Evolutionary conservation across 2,329 filamentous ascomycete species (phyloP), one percentile per base, ranked within the genome.

Genomic region (Scleromitrula shiraiana): DNA sequence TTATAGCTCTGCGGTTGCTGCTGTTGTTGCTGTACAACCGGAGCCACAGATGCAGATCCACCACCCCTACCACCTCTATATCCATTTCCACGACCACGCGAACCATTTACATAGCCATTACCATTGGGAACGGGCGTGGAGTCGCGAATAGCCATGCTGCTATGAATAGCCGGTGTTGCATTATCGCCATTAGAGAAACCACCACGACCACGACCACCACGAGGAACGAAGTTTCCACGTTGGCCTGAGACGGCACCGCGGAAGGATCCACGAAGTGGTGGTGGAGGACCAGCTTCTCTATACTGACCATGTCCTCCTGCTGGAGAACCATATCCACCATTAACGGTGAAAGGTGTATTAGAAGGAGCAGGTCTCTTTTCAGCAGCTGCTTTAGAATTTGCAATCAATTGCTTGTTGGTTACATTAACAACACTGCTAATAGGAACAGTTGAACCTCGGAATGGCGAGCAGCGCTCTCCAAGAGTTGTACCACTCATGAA

Each of bases 401-500:
- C 83, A 35, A 95, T 73, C 17, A 95, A 77, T 68, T 98, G 93
- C 58, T 78, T 83, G 61, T 90, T 75, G 1, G 83, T 83, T 49
- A 95, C 72, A 68, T 98, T 98, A 27, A 98, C 76, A 2, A 97
- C 89, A 0, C 87, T 85, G n/a, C 85, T 85, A 6, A 84, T 79
- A 2, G 88, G 80, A 4, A 98, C 89, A 0, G 93, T 96, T 64
- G 93, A 90, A 44, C 93, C 93, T 29, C 91, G 82, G 80, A 98
- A 98, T 30, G 88, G 82, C 22, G 89, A 88, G 63, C 91, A 95
- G 50, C 93, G 83, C 49, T 90, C 89, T 50, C 88, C 86, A 14
- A 98, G 76, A 0, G 87, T 93, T 2, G 90, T 96, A 53, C 93
- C 93, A 62, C 89, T 95, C 90, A 98, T 97, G 67, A 98, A 98